Evolutionary conservation across 176 grass and related monocot genomes (phyloP).

Genomic region (Calamus simplicifolius): DNA sequence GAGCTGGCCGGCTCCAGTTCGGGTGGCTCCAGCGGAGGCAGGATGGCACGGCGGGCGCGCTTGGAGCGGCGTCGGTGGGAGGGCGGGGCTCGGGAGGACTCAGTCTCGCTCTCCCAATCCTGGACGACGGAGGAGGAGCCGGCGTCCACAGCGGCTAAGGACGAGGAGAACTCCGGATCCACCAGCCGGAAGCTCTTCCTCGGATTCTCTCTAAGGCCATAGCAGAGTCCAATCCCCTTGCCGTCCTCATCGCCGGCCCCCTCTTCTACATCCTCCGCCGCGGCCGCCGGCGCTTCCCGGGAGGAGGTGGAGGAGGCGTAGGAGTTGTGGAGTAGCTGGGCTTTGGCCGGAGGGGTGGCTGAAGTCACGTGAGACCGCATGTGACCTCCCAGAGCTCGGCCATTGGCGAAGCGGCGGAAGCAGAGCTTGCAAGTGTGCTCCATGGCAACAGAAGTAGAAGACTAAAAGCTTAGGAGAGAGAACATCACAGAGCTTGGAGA

Average conservation of each 20-base stretch:
- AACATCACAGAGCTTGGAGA: no score
- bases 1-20: constrained; percentile 38
- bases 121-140: background rate
- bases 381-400: no score
- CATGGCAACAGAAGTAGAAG: no score
- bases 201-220: constrained; percentile 1
- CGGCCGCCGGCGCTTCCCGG: background rate
- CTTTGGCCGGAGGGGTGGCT: background rate
- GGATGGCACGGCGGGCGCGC: constrained; percentile 5
- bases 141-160: background rate
- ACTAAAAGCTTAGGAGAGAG: no score
- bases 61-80: constrained; percentile 27
- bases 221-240: background rate
- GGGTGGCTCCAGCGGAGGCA: background rate
- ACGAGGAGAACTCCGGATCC: constrained; percentile 16
- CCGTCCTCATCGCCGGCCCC: background rate
- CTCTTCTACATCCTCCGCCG: background rate
- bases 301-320: background rate
- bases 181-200: constrained; percentile 16
- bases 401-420: no score
- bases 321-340: background rate
- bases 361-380: no score
- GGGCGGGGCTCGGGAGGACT: constrained; percentile 22
- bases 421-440: no score
- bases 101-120: constrained; percentile 67